Conservation (phyloP, 169 alveolate genomes). For the Amoebophrya sp. region DNA sequence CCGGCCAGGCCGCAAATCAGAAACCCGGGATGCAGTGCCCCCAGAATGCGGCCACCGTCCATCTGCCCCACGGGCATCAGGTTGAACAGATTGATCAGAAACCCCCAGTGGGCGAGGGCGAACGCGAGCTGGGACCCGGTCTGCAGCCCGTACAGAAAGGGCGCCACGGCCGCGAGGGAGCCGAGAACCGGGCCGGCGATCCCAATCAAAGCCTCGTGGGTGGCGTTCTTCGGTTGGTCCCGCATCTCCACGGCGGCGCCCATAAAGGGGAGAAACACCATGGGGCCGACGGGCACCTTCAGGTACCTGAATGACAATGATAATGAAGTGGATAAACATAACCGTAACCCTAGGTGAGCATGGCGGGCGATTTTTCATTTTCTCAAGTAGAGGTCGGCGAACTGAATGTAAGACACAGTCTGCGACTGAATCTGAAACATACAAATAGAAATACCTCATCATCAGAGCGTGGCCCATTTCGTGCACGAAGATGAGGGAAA, state of each 20-base stretch:
- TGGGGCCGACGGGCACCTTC: constrained; percentile 31
- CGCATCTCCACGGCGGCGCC: constrained; percentile 37
- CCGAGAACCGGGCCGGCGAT: constrained; percentile 36
- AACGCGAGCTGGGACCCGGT: constrained; percentile 28
- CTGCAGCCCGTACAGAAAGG: neutral
- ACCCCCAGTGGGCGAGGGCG: constrained; percentile 32
- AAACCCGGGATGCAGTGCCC: constrained; percentile 8
- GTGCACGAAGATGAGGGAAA: constrained; percentile 31
- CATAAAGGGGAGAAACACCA: constrained; percentile 35
- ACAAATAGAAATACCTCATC: constrained; percentile 13
- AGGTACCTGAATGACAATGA: too few relatives aligned
- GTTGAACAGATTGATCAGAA: constrained; percentile 31
- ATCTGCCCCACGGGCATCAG: constrained; percentile 30
- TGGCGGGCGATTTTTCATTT: too few relatives aligned
- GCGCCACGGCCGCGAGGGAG: constrained; percentile 22
- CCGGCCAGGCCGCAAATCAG: constrained; percentile 15
- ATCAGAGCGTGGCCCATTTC: constrained; percentile 34
- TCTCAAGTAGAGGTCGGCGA: too few relatives aligned
- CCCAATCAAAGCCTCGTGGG: constrained; percentile 32
- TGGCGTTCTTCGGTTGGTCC: constrained; percentile 13
- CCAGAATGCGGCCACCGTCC: constrained; percentile 32
- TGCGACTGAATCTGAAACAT: too few relatives aligned
- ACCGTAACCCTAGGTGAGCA: too few relatives aligned
- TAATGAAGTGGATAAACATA: too few relatives aligned
- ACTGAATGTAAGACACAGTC: too few relatives aligned